phyloP scores from a whole-genome alignment of 2,329 filamentous ascomycete species.

The Mariannaea sp. region DNA sequence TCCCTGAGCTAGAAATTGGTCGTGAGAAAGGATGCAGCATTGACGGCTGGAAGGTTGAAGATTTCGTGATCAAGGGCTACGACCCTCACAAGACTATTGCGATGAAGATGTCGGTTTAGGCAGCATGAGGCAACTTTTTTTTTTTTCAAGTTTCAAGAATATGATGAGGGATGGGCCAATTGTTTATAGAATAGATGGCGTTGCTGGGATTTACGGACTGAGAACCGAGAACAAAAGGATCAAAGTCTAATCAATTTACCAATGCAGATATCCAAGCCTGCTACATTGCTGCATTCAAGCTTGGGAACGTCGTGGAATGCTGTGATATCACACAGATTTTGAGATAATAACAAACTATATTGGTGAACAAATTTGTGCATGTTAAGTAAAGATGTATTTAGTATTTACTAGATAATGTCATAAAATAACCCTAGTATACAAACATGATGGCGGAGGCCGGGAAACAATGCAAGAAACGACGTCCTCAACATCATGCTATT shows the following conservation, averaged over 20 bases:
- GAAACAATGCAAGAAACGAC: not conserved
- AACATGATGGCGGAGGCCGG: not conserved
- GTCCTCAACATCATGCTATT: not conserved
- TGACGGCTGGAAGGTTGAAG: conserved; percentile 87
- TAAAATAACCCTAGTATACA: conserved; percentile 2
- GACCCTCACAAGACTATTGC: conserved; percentile 88
- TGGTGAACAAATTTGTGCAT: too few species aligned
- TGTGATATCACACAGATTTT: too few species aligned
- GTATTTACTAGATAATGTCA: conserved; percentile 8
- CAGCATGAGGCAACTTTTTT: not conserved
- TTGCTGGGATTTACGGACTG: conserved; percentile 17
- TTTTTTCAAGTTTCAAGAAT: not conserved
- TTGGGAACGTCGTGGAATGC: too few species aligned
- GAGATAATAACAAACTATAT: too few species aligned
- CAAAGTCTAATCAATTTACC: not conserved
- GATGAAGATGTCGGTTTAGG: conserved; percentile 95
- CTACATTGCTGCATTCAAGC: too few species aligned
- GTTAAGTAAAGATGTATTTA: conserved; percentile 2
- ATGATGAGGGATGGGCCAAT: not conserved
- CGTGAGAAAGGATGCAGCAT: conserved; percentile 73
- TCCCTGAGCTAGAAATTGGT: conserved; percentile 77
- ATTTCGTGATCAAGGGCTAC: conserved; percentile 87
- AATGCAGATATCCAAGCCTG: not conserved
- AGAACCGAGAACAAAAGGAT: not conserved
- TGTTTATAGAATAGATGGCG: conserved; percentile 24